Base-by-base conservation (phyloP, 2,329 filamentous ascomycete species). In the Colletotrichum navitas region DNA sequence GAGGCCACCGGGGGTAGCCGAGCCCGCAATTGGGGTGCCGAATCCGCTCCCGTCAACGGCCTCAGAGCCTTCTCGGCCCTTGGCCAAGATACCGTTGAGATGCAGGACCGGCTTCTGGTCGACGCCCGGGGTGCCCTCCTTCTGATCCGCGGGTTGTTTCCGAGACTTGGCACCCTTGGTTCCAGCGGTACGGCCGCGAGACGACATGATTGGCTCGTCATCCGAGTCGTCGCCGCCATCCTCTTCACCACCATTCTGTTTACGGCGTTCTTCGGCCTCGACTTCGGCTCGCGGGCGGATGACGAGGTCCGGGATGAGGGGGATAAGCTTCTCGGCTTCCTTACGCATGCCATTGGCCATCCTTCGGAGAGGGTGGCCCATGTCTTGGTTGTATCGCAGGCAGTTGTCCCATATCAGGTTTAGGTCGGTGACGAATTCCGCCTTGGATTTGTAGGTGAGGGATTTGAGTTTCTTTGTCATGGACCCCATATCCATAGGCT, bases 331-430 rank as follows among this genome's bases (percentile, higher is more conserved):
- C 82, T 98, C 95, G 0, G 96, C 97, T 82, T 98, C 95, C 80
- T 96, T 98, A 75, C 94, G 91, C 96, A 99, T 98, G 74, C 94
- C 93, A 71, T 97, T 91, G 16, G 96, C 96, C 86, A 98, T 97
- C 79, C 96, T 94, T 54, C 96, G 90, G 61, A 98, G 85, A 34
- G 93, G 94, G 78, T 98, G 94, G 72, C 91, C 91, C 76, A 94
- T 92, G 74, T 97, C 94, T 75, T 94, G 93, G 80, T 99, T 99
- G 82, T 98, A 99, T 77, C 93, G 94, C 67, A 99, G 86, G 80
- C 96, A 99, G 79, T 99, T 99, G 68, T 94, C 90, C 96, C 96
- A 99, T 63, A 99, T 98, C 62, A 98, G 85, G 79, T 97, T 95
- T 12, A 99, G 86, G 79, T 99, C 96, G 41, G 93, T 89, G 34